A percentile compares a stretch with the other conserved stretches of the same genome.
Conservation (phyloP, 192 early-diverging fungal species). For the Funneliformis mosseae region DNA sequence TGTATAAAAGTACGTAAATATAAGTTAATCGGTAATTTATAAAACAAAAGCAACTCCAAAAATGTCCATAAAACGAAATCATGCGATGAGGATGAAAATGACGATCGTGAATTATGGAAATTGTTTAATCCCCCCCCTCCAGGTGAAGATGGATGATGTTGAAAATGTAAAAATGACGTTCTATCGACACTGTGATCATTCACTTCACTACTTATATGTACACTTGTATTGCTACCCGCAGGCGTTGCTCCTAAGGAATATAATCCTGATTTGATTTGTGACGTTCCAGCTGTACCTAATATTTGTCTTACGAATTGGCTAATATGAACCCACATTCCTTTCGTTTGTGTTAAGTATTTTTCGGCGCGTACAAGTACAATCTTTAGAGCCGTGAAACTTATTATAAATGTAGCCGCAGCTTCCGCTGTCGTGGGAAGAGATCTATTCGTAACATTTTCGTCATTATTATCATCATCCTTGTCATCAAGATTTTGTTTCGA, state of each 20-base stretch:
- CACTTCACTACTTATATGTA: constrained; percentile 10
- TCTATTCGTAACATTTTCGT: not conserved
- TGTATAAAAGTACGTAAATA: constrained; percentile 34
- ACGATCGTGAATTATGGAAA: constrained; percentile 2
- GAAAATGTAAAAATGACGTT: not conserved
- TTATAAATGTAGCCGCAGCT: constrained; percentile 40
- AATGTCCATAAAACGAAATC: constrained; percentile 57
- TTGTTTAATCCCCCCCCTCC: not conserved
- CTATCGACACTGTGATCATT: constrained; percentile 5
- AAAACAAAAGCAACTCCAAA: constrained; percentile 54
- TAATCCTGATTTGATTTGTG: constrained; percentile 5
- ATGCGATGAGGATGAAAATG: constrained; percentile 37
- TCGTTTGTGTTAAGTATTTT: constrained; percentile 44
- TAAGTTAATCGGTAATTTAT: constrained; percentile 46
- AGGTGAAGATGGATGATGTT: not conserved
- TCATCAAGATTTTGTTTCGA: not conserved
- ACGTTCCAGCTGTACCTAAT: constrained; percentile 31
- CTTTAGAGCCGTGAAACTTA: constrained; percentile 56
- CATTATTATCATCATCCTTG: not conserved
- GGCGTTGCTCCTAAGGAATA: constrained; percentile 27
- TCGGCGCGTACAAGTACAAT: constrained; percentile 56
- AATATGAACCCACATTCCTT: constrained; percentile 53
- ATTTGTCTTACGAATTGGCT: constrained; percentile 47
- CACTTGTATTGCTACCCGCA: constrained; percentile 19
- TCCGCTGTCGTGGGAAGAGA: constrained; percentile 20